Evolutionary conservation across 495 filamentous ascomycete species (phyloP), one percentile per base, ranked within the genome.

Genomic region (Xylaria sp.): DNA sequence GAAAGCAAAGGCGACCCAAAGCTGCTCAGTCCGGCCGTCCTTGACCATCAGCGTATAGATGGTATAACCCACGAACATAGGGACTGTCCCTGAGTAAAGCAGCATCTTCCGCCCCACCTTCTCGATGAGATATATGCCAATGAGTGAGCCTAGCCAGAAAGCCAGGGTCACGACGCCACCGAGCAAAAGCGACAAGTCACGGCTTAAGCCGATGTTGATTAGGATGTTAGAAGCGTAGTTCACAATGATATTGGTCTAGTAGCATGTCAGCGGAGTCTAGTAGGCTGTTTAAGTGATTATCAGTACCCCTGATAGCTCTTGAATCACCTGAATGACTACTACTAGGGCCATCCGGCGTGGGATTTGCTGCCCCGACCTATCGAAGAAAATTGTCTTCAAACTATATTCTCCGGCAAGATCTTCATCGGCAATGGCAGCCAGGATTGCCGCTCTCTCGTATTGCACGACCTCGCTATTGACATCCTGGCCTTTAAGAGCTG

Each of bases 1-100:
- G 52, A 55, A 55, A 17, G 52, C 52, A 55, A 55, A 55, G 52
- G 52, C 52, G 5, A 55, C 52, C 52, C 52, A 55, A 31, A 55
- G 52, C 52, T 55, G 12, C 5, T 55, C 52, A 0, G 52, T 55
- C 26, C 52, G 24, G 14, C 52, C 52, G 26, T 29, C 52, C 19
- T 55, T 55, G 4, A 55, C 52, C 52, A 55, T 55, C 8, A 55
- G 6, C 12, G 52, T 55, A 31, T 55, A 55, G 14, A 55, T 55
- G 52, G 31, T 55, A 55, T 55, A 55, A 11, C 52, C 12, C 26
- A 55, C 26, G 52, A 55, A 55, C 52, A 55, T 55, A 2, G 52
- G 52, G 26, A 55, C 31, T 1, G 52, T 55, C 14, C 52, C 52
- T 14, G 52, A 55, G 26, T 55, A 55, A 6, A 55, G 52, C 8